Evolutionary conservation across 164 flowering plant genomes (phyloP), one percentile per base, ranked within the genome.

Genomic region (Aristolochia contorta): DNA sequence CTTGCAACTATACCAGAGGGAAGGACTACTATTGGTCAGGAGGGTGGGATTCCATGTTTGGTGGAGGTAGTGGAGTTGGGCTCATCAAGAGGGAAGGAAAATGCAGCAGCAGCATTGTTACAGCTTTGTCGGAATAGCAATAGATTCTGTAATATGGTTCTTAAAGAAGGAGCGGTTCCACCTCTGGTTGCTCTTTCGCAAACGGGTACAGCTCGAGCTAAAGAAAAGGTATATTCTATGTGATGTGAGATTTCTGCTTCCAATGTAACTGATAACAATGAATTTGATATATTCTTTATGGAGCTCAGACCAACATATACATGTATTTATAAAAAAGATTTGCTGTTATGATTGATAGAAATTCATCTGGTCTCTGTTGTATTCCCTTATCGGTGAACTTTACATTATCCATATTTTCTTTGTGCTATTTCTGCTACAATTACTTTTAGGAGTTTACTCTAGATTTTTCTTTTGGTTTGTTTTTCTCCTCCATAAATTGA

Each of bases 1-100:
- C 86, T 93, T 48, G 85, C 89, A 0, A 83, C 84, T 61, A 91
- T 89, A 71, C 90, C 71, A 24, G 98, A 90, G 71, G 98, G 97
- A 52, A 85, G 80, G 70, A 48, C 19, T 0, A 86, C 87, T 16
- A 86, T 93, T 41, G 84, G 80, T 43, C 79, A 77, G 67, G 84
- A 80, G 12, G 86, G 83, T 43, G 90, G 96, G 9, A 65, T 89
- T 27, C 80, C 87, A 3, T 67, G 77, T 43, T 63, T 93, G 67
- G 77, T 90, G 16, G 98, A 93, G 79, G 81, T 93, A 20, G 79
- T 93, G 22, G 75, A 79, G 66, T 80, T 91, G 1, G 94, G 96
- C 15, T 82, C 96, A 0, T 86, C 94, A 4, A 80, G 89, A 10
- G 91, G 89, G 70, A 69, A 89, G 65, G 98, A 93, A 71, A 90